Evolutionary conservation across 2,329 filamentous ascomycete genomes (phyloP).

Genomic region (Parafenestella ontariensis): DNA sequence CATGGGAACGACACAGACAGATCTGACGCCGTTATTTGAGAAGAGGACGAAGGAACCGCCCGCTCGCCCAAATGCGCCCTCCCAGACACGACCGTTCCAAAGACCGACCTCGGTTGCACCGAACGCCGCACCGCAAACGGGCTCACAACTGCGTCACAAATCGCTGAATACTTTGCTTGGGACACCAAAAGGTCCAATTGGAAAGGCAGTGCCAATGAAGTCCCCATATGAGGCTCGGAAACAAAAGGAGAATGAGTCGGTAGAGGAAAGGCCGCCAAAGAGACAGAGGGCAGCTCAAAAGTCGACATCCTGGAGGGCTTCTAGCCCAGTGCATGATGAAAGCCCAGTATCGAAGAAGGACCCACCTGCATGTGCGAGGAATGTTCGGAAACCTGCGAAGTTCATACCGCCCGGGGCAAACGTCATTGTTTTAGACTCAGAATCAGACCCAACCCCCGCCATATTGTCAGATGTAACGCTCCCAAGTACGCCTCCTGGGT

Average conservation of each 20-base stretch:
- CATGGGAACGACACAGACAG: conserved; percentile 75
- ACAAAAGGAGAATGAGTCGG: conserved; percentile 41
- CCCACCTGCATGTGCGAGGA: conserved; percentile 30
- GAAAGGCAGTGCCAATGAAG: conserved; percentile 65
- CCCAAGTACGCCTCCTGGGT: conserved; percentile 26
- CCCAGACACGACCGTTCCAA: conserved; percentile 27
- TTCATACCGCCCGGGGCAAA: conserved; percentile 34
- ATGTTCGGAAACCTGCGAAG: conserved; percentile 18
- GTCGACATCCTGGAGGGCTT: conserved; percentile 12
- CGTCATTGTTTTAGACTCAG: conserved; percentile 47
- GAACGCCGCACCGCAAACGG: conserved; percentile 15
- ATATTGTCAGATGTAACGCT: conserved; percentile 33
- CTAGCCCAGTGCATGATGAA: conserved; percentile 22
- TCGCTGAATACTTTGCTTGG: conserved; percentile 70
- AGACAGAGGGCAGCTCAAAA: conserved; percentile 42
- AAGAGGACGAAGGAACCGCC: conserved; percentile 63
- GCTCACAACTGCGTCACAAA: conserved; percentile 59
- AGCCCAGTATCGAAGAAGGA: conserved; percentile 18
- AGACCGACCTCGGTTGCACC: conserved; percentile 26
- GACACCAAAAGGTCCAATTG: conserved; percentile 68
- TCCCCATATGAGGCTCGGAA: conserved; percentile 70
- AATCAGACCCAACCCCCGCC: conserved; percentile 29
- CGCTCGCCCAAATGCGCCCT: conserved; percentile 21
- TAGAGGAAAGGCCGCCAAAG: conserved; percentile 48
- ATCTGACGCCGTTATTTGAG: conserved; percentile 76